Conservation (phyloP, 1,139 yeast species). For the Zygosaccharomyces sapae region DNA sequence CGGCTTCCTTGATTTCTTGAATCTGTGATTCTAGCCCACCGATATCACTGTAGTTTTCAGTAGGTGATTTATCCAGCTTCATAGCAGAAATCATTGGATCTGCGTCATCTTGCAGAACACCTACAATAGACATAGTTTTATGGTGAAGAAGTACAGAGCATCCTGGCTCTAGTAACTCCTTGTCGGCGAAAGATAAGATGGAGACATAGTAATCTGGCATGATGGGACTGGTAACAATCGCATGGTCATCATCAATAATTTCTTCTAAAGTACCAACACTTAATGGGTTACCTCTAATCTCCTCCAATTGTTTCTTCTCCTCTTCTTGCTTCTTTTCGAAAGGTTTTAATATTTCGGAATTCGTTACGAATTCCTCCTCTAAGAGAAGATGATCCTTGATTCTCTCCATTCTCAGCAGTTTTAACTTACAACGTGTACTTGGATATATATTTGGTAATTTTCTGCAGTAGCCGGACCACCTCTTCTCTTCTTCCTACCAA, state of each 20-base stretch:
- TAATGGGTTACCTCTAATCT: constrained; percentile 94
- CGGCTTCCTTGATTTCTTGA: constrained; percentile 97
- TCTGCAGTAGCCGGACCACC: constrained; percentile 89
- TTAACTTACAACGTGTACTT: constrained; percentile 87
- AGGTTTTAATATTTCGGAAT: constrained; percentile 92
- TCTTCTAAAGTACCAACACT: constrained; percentile 96
- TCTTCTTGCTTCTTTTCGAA: constrained; percentile 96
- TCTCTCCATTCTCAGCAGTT: constrained; percentile 86
- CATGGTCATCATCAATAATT: constrained; percentile 97
- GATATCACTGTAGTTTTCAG: constrained; percentile 93
- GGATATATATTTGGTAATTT: constrained; percentile 89
- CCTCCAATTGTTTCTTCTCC: constrained; percentile 92
- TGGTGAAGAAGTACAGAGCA: constrained; percentile 94
- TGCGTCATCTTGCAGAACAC: constrained; percentile 93
- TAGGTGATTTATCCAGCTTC: constrained; percentile 97
- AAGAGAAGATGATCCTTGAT: constrained; percentile 90
- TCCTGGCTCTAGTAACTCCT: constrained; percentile 95
- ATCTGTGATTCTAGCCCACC: constrained; percentile 96
- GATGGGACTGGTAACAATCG: constrained; percentile 91
- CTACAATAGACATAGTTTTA: constrained; percentile 90
- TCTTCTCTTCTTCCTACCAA: constrained; percentile 70
- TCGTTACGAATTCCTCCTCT: constrained; percentile 94
- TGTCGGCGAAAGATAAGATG: constrained; percentile 94
- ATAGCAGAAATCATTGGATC: constrained; percentile 97
- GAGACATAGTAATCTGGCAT: constrained; percentile 98